These are phyloP conservation scores for Pythium graminicola DNA, from an alignment of 352 stramenopile genomes.

Conservation along the genomic window DNA sequence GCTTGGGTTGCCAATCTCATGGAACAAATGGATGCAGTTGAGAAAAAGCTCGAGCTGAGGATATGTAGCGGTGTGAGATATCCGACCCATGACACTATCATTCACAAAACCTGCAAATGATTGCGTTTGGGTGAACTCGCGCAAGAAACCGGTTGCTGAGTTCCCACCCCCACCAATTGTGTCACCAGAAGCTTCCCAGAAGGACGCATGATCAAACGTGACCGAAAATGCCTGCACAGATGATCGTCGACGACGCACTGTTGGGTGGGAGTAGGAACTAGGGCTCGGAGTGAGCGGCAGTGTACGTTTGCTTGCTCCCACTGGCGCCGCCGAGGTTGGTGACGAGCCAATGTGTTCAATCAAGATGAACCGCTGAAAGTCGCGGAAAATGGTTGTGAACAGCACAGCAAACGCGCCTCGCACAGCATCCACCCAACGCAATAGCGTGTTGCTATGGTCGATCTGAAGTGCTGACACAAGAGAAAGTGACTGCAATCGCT, in stretches of 20 bases:
- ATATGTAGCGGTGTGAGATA: slow-evolving; percentile 29
- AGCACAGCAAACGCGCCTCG: slow-evolving; percentile 54
- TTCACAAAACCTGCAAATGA: slow-evolving; percentile 59
- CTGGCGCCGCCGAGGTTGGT: slow-evolving; percentile 1
- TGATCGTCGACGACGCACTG: slow-evolving; percentile 28
- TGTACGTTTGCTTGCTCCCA: background rate
- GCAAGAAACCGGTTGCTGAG: slow-evolving; percentile 27
- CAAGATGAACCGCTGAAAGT: slow-evolving; percentile 44
- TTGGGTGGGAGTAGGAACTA: slow-evolving; percentile 5
- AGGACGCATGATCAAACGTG: slow-evolving; percentile 45
- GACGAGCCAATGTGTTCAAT: slow-evolving; percentile 28
- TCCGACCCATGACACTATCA: slow-evolving; percentile 41
- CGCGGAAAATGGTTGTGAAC: slow-evolving; percentile 58
- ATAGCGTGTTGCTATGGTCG: slow-evolving; percentile 32
- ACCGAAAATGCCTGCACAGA: slow-evolving; percentile 43
- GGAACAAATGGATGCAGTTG: slow-evolving; percentile 50
- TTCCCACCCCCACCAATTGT: background rate
- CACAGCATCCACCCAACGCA: slow-evolving; percentile 55
- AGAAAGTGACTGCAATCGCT: slow-evolving; percentile 45
- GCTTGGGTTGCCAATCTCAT: slow-evolving; percentile 26
- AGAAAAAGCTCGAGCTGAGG: slow-evolving; percentile 50
- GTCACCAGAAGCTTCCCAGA: slow-evolving; percentile 25
- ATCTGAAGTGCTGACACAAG: slow-evolving; percentile 45
- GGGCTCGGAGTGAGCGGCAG: background rate
- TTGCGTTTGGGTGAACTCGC: slow-evolving; percentile 56